Evolutionary conservation across 148 eudicot genomes (phyloP), one percentile per base, ranked within the genome.

Genomic region (Amaranthus palmeri): DNA sequence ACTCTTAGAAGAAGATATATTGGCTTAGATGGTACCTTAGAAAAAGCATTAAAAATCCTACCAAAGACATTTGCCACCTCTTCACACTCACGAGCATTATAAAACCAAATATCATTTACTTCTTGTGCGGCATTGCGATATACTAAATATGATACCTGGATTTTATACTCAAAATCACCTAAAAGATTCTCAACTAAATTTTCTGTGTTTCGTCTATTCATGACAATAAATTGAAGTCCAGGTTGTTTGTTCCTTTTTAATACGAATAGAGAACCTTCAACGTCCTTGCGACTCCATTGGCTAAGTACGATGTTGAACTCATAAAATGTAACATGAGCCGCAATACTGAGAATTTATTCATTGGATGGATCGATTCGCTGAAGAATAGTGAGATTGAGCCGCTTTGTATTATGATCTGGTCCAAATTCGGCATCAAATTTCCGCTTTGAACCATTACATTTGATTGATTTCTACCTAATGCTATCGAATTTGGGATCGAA

Each of bases 31-130:
- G 98, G 93, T 78, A 88, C 93, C 78, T 92, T 90, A 50, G 96
- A 84, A 81, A 88, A 92, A 59, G 98, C 93, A 80, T 77, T 77
- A 7, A 83, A 78, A 52, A 83, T 83, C 99, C 99, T 89, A 69
- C 72, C 87, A 80, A 95, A 95, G 73, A 95, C 90, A 83, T 84
- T 91, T 63, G 93, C 93, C 79, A 91, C 99, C 64, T 95, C 97
- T 80, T 95, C 96, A 69, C 99, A 95, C 66, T 95, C 99, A 62
- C 92, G 92, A 18, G 93, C 78, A 81, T 92, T 91, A 73, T 95
- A 95, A 76, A 95, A 95, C 99, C 99, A 95, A 59, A 95, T 95
- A 54, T 97, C 99, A 80, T 95, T 95, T 49, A 95, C 97, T 77
- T 93, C 98, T 82, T 95, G 99, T 36, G 92, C 78, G 13, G 99